phyloP scores from a whole-genome alignment of 768 basidiomycete species.

The Trametes villosa region DNA sequence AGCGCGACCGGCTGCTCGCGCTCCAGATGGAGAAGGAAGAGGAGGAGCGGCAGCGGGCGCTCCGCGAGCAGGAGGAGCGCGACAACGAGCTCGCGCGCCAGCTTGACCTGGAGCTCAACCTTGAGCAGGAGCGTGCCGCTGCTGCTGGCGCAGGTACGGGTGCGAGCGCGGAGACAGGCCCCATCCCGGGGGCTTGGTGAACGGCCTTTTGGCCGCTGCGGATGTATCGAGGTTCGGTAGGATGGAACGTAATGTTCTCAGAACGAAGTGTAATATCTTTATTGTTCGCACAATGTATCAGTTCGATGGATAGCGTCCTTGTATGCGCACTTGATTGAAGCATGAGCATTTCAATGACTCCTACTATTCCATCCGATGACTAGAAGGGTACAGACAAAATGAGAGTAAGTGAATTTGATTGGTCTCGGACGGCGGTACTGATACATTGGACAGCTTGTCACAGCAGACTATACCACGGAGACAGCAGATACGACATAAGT shows the following conservation, averaged over 20 bases:
- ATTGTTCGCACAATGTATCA: background rate
- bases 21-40: constrained; percentile 33
- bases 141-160: background rate
- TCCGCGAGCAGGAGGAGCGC: constrained; percentile 42
- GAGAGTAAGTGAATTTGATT: constrained; percentile 6
- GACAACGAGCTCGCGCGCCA: constrained; percentile 52
- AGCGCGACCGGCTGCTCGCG: constrained; percentile 27
- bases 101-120: constrained; percentile 59
- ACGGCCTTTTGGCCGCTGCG: background rate
- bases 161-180: background rate
- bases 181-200: constrained; percentile 7
- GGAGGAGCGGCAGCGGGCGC: constrained; percentile 50
- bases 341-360: too few species aligned
- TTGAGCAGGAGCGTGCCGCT: constrained; percentile 22
- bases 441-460: constrained; percentile 26
- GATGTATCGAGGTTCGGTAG: background rate
- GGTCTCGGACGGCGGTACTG: constrained; percentile 16
- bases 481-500: constrained; percentile 30
- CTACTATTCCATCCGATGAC: too few species aligned
- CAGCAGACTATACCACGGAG: constrained; percentile 24
- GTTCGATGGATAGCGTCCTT: background rate
- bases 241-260: too few species aligned
- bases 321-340: too few species aligned
- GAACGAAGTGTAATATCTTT: background rate
- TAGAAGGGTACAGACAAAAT: background rate